A percentile compares a stretch with the other conserved stretches of the same genome.
Conservation (phyloP, 257 asterid species). For the Petunia axillaris region DNA sequence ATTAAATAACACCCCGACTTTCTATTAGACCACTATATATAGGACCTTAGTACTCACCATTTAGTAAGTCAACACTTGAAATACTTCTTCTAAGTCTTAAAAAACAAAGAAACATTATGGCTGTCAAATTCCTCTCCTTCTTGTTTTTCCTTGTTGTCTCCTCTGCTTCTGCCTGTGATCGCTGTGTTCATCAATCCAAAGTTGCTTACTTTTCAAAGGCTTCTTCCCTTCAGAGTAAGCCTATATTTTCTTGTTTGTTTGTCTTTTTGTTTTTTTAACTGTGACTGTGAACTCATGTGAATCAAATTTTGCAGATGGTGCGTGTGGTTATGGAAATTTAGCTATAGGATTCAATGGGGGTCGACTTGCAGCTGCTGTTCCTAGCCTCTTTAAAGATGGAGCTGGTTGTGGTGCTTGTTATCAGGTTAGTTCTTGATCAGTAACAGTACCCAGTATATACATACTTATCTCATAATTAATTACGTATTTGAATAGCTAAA, state of each 20-base stretch:
- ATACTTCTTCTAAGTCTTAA: neutral
- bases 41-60: neutral
- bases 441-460: too few species aligned
- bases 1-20: slow-evolving; percentile 1
- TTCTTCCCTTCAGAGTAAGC: slow-evolving; percentile 60
- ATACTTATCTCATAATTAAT: neutral
- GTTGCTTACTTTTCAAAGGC: slow-evolving; percentile 57
- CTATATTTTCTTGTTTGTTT: neutral
- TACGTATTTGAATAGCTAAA: neutral
- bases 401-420: slow-evolving; percentile 93
- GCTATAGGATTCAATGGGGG: slow-evolving; percentile 60
- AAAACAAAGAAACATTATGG: neutral
- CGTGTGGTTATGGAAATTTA: slow-evolving; percentile 76
- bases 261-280: neutral
- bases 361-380: slow-evolving; percentile 68
- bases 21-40: neutral
- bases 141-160: slow-evolving; percentile 46
- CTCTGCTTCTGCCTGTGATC: slow-evolving; percentile 64
- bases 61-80: neutral
- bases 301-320: slow-evolving; percentile 58
- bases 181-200: slow-evolving; percentile 59
- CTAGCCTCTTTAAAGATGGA: slow-evolving; percentile 63
- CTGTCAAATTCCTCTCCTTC: slow-evolving; percentile 31
- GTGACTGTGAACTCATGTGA: neutral
- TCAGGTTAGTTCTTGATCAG: slow-evolving; percentile 45